phyloP scores from a whole-genome alignment of 371 early-diverging fungal genomes.

The Entomophthora muscae region DNA sequence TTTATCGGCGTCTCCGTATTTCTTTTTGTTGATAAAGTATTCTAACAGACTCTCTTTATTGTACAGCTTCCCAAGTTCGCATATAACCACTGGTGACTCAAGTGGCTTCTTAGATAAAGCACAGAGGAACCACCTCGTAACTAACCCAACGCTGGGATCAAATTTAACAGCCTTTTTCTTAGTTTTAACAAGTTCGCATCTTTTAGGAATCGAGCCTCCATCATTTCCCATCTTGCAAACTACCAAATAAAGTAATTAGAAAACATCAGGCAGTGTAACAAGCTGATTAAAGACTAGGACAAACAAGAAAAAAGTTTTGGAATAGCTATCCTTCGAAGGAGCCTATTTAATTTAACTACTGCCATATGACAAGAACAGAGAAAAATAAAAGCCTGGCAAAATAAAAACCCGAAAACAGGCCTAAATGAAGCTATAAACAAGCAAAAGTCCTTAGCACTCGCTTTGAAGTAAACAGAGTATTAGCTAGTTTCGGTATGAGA shows the following conservation, averaged over 20 bases:
- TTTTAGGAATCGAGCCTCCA: constrained; percentile 88
- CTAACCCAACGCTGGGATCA: constrained; percentile 47
- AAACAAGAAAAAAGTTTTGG: no score
- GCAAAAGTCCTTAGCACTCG: no score
- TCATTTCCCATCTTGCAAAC: constrained; percentile 80
- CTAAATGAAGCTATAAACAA: no score
- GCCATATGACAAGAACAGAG: no score
- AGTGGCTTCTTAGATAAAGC: constrained; percentile 76
- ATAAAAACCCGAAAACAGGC: no score
- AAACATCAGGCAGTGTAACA: no score
- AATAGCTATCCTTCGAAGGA: no score
- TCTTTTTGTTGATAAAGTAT: constrained; percentile 49
- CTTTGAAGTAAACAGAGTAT: no score
- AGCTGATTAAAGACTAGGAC: no score
- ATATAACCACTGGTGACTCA: constrained; percentile 56
- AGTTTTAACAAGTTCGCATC: constrained; percentile 83
- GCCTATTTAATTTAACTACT: no score
- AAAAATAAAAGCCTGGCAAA: no score
- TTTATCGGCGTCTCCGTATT: constrained; percentile 65
- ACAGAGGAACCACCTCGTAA: constrained; percentile 62
- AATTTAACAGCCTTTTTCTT: constrained; percentile 53
- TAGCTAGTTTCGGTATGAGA: no score
- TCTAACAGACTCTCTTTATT: constrained; percentile 79
- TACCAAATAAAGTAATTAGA: not conserved
- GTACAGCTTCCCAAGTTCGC: constrained; percentile 74